Evolutionary conservation across 495 filamentous ascomycete species (phyloP).

Genomic region (Apiosordaria backusii): DNA sequence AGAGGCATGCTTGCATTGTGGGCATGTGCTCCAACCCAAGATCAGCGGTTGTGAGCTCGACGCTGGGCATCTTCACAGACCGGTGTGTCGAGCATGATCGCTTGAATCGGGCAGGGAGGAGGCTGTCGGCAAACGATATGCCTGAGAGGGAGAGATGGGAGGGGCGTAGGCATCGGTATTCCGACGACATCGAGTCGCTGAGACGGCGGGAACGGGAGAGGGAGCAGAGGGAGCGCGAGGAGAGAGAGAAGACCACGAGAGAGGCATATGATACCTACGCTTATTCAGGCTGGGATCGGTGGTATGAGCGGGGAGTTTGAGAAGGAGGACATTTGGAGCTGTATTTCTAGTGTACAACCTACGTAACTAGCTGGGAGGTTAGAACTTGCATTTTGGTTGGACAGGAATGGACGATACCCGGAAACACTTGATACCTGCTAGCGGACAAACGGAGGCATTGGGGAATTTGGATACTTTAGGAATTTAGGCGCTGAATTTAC

Average conservation of each 20-base stretch:
- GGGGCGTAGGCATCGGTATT: conserved; percentile 10
- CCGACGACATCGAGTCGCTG: conserved; percentile 17
- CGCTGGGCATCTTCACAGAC: conserved; percentile 6
- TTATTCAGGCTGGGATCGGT: conserved; percentile 6
- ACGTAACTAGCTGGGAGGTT: too few species aligned
- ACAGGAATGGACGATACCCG: neutral
- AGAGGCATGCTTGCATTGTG: conserved; percentile 16
- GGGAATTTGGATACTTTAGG: too few species aligned
- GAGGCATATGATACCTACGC: conserved; percentile 5
- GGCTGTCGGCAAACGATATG: conserved; percentile 4
- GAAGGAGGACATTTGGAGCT: too few species aligned
- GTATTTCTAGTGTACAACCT: neutral
- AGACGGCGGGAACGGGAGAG: conserved; percentile 13
- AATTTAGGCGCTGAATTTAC: neutral
- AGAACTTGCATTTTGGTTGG: neutral
- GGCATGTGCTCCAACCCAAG: conserved; percentile 9
- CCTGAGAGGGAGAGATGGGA: neutral
- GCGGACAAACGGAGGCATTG: too few species aligned
- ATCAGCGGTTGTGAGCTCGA: neutral
- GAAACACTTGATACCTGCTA: neutral
- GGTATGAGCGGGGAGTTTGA: neutral
- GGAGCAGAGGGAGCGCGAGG: conserved; percentile 8
- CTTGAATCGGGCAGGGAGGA: neutral
- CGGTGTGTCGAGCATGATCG: conserved; percentile 10
- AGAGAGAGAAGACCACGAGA: conserved; percentile 12